These are phyloP conservation scores for Bonia amplexicaulis DNA, from an alignment of 176 grass and related monocot genomes.

Conservation along the genomic window DNA sequence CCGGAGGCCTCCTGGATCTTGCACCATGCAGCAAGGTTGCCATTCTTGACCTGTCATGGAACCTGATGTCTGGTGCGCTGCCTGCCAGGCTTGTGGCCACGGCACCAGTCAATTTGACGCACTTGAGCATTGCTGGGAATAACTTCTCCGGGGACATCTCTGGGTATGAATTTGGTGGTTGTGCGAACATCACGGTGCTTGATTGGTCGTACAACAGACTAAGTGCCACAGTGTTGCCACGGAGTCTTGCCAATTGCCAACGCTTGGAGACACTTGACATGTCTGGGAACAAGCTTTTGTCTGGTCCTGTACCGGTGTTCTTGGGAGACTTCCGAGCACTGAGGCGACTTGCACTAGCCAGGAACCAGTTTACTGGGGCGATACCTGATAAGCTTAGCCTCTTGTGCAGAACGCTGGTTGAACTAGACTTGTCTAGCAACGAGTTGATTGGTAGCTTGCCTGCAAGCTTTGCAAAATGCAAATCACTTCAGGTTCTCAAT, in stretches of 20 bases:
- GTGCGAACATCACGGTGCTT: constrained; percentile 32
- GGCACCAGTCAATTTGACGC: constrained; percentile 26
- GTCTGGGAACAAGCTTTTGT: constrained; percentile 38
- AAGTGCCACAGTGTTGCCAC: constrained; percentile 26
- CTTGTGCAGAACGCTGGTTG: constrained; percentile 36
- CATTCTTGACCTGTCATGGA: constrained; percentile 54
- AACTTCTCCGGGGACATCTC: constrained; percentile 64
- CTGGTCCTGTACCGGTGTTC: constrained; percentile 36
- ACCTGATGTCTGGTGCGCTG: constrained; percentile 40
- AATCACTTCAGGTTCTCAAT: constrained; percentile 32
- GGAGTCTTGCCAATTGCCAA: constrained; percentile 34
- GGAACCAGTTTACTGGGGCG: constrained; percentile 30
- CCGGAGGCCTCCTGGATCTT: constrained; percentile 17
- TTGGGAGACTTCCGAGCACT: constrained; percentile 31
- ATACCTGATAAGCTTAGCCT: constrained; percentile 47
- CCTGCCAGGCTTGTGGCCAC: constrained; percentile 22
- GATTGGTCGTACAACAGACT: constrained; percentile 60
- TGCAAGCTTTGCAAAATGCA: constrained; percentile 32
- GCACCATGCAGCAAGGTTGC: constrained; percentile 37
- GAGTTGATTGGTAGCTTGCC: constrained; percentile 38
- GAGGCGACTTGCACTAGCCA: constrained; percentile 39
- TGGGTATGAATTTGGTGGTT: constrained; percentile 42
- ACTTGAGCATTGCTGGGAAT: constrained; percentile 44
- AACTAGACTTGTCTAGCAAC: constrained; percentile 50
- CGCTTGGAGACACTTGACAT: constrained; percentile 37